A percentile compares a stretch with the other conserved stretches of the same genome.
These are phyloP conservation scores for Trametes cingulata DNA, from an alignment of 768 basidiomycete genomes.

Conservation along the genomic window DNA sequence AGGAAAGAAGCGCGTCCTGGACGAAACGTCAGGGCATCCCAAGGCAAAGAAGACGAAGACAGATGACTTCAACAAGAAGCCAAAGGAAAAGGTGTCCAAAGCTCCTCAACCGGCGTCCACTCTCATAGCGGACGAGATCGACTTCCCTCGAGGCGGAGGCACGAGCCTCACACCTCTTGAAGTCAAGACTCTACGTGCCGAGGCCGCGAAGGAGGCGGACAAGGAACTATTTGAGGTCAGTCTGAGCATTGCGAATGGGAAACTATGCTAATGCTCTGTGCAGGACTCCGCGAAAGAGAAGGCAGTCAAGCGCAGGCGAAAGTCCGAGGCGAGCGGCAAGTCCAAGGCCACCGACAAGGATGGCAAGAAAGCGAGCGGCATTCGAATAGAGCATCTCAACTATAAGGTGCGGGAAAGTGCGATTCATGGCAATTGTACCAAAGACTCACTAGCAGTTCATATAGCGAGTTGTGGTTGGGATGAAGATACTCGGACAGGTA, in stretches of 20 bases:
- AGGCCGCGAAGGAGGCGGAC: conserved; percentile 83
- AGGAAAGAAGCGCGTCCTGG: conserved; percentile 62
- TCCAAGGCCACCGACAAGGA: conserved; percentile 28
- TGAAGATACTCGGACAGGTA: conserved; percentile 88
- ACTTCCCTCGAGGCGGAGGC: conserved; percentile 96
- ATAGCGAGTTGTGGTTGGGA: conserved; percentile 72
- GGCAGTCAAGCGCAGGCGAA: conserved; percentile 47
- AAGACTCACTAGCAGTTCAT: background rate
- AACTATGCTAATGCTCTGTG: conserved; percentile 1
- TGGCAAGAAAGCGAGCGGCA: conserved; percentile 51
- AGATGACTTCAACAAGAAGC: conserved; percentile 33
- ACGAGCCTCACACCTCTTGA: conserved; percentile 86
- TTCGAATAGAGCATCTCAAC: conserved; percentile 88
- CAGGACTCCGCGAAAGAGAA: conserved; percentile 43
- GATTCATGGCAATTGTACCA: background rate
- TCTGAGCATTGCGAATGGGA: background rate
- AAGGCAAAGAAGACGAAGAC: conserved; percentile 67
- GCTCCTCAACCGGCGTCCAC: conserved; percentile 38
- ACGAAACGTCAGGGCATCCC: conserved; percentile 48
- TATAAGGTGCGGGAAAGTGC: conserved; percentile 65
- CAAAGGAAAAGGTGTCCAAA: conserved; percentile 29
- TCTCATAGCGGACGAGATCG: conserved; percentile 67
- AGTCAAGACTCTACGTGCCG: conserved; percentile 80
- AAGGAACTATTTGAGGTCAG: conserved; percentile 73
- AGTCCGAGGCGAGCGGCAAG: conserved; percentile 42